Conservation (phyloP, 140 eudicot species). For the Oenanthe javanica region DNA sequence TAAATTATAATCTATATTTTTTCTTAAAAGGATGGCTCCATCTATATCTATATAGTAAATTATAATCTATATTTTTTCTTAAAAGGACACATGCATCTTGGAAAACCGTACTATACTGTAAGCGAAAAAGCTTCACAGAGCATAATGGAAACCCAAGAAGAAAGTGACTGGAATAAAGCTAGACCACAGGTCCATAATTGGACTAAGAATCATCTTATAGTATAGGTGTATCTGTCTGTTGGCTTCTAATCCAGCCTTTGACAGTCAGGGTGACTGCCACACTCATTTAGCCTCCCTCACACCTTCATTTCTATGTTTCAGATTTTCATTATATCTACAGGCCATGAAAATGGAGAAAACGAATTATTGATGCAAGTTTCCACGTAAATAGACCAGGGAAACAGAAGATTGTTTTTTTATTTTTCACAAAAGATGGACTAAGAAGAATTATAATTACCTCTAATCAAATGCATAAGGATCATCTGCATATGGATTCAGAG, state of each 20-base stretch:
- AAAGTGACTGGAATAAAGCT: neutral
- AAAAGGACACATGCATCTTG: neutral
- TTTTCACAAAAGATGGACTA: neutral
- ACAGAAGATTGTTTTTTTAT: neutral
- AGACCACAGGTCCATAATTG: neutral
- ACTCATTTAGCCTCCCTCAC: neutral
- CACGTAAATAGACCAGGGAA: neutral
- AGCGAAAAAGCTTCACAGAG: neutral
- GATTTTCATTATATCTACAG: neutral
- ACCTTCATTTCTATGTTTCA: neutral
- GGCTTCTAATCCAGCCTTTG: neutral
- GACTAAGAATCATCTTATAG: neutral
- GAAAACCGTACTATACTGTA: neutral
- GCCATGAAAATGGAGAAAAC: neutral
- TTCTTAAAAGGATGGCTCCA: neutral
- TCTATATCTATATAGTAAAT: neutral
- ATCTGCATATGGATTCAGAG: constrained; percentile 86
- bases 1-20: neutral
- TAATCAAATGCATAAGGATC: constrained; percentile 95
- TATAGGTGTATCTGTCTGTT: neutral
- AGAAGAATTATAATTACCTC: constrained; percentile 26
- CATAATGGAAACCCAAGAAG: neutral
- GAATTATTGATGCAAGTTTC: neutral
- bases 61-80: neutral
- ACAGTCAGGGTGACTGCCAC: neutral